Percentiles rank a stretch among this genome's conserved stretches.
phyloP scores from a whole-genome alignment of 108 stramenopile species.

The Cyclotella baltica region DNA sequence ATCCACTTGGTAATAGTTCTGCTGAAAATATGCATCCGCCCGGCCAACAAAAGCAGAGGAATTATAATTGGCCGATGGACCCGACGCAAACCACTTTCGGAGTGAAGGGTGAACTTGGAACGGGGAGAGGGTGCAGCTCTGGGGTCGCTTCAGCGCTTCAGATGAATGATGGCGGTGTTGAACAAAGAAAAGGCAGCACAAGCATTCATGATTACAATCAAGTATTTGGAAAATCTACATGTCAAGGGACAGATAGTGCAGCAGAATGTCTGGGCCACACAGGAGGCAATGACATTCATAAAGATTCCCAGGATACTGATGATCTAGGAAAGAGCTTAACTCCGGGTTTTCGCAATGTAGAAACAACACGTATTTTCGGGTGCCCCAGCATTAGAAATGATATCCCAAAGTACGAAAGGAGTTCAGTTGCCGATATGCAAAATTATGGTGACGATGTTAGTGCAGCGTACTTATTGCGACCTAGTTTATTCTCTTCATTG shows the following conservation, averaged over 20 bases:
- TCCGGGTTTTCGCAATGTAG: slow-evolving; percentile 73
- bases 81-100: slow-evolving; percentile 43
- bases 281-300: slow-evolving; percentile 30
- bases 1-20: slow-evolving; percentile 27
- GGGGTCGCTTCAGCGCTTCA: slow-evolving; percentile 59
- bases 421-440: slow-evolving; percentile 73
- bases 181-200: slow-evolving; percentile 6
- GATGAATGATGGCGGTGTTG: slow-evolving; percentile 28
- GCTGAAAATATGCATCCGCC: slow-evolving; percentile 47
- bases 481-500: slow-evolving; percentile 55
- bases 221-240: slow-evolving; percentile 42
- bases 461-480: slow-evolving; percentile 51
- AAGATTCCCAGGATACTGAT: slow-evolving; percentile 21
- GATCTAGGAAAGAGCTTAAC: slow-evolving; percentile 68
- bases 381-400: slow-evolving; percentile 68
- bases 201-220: slow-evolving; percentile 16
- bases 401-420: slow-evolving; percentile 58
- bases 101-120: slow-evolving; percentile 35
- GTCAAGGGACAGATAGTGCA: slow-evolving; percentile 21
- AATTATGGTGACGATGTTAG: slow-evolving; percentile 79
- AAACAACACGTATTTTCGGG: slow-evolving; percentile 63
- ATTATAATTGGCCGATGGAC: slow-evolving; percentile 67
- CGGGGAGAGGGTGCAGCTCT: slow-evolving; percentile 37
- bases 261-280: slow-evolving; percentile 52
- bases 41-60: slow-evolving; percentile 66